phyloP scores from a whole-genome alignment of 805 yeast genomes.

The Yamadazyma akitaensis region DNA sequence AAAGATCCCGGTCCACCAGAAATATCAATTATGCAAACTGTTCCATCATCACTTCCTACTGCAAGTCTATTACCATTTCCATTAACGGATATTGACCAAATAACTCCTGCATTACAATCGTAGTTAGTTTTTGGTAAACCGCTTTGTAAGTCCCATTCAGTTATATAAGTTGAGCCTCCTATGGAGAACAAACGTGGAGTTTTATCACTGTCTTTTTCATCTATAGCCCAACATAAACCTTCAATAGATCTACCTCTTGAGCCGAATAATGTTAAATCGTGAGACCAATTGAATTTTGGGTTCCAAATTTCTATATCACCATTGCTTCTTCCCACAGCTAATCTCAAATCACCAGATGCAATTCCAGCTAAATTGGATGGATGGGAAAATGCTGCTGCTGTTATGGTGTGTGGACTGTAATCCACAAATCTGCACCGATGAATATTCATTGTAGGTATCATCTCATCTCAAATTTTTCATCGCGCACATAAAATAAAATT shows the following conservation, averaged over 20 bases:
- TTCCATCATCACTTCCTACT: constrained; percentile 94
- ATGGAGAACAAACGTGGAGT: constrained; percentile 83
- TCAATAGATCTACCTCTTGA: constrained; percentile 83
- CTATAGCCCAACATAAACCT: constrained; percentile 76
- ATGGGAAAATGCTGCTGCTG: constrained; percentile 77
- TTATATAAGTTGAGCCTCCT: constrained; percentile 87
- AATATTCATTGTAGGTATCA: constrained; percentile 51
- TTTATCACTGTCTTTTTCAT: constrained; percentile 42
- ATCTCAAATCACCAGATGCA: constrained; percentile 53
- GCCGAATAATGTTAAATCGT: constrained; percentile 70
- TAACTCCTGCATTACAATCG: constrained; percentile 90
- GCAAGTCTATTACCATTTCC: constrained; percentile 63
- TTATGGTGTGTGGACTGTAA: constrained; percentile 77
- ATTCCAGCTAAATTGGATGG: constrained; percentile 37
- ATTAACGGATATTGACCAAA: constrained; percentile 82
- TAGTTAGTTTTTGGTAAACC: constrained; percentile 71
- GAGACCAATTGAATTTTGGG: constrained; percentile 77
- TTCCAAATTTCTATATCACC: constrained; percentile 97
- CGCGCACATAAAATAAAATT: background rate
- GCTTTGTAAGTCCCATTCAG: constrained; percentile 85
- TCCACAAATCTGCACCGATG: constrained; percentile 94
- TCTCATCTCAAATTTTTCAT: constrained; percentile 16
- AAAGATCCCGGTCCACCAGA: constrained; percentile 81
- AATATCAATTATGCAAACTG: constrained; percentile 79
- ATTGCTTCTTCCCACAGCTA: constrained; percentile 90